phyloP scores from a whole-genome alignment of 1,284 basidiomycete genomes.

The Apiotrichum gamsii region DNA sequence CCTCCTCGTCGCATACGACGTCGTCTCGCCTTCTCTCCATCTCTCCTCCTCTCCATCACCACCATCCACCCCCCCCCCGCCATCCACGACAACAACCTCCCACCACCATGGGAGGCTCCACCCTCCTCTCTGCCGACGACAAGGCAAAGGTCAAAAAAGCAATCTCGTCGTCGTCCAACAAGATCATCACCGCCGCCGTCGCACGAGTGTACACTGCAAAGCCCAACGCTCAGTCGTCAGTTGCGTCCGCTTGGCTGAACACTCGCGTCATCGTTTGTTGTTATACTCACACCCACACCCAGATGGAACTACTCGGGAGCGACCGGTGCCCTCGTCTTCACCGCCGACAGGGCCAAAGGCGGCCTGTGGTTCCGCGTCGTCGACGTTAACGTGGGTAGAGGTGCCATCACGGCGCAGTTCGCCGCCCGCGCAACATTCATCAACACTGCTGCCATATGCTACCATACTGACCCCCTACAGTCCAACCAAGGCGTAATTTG shows the following conservation, averaged over 20 bases:
- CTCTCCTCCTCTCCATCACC: no score
- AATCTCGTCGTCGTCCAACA: slow-evolving; percentile 54
- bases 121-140: slow-evolving; percentile 61
- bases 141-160: slow-evolving; percentile 67
- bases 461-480: slow-evolving; percentile 22
- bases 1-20: no score
- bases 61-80: no score
- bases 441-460: no score
- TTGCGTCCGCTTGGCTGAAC: slow-evolving; percentile 1
- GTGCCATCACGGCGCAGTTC: no score
- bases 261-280: not conserved
- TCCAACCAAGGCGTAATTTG: slow-evolving; percentile 84
- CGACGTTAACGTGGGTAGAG: slow-evolving; percentile 59
- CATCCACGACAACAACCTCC: no score
- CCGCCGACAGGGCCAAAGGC: slow-evolving; percentile 57
- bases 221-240: slow-evolving; percentile 24
- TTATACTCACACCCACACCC: not conserved
- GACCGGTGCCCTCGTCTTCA: slow-evolving; percentile 73
- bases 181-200: slow-evolving; percentile 70
- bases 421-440: no score
- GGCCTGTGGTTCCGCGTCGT: slow-evolving; percentile 68
- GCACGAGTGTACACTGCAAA: slow-evolving; percentile 71
- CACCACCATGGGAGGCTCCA: slow-evolving; percentile 21
- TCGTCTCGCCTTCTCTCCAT: no score
- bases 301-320: slow-evolving; percentile 80